phyloP scores from a whole-genome alignment of 805 yeast species.

The Hyphopichia homilentoma region DNA sequence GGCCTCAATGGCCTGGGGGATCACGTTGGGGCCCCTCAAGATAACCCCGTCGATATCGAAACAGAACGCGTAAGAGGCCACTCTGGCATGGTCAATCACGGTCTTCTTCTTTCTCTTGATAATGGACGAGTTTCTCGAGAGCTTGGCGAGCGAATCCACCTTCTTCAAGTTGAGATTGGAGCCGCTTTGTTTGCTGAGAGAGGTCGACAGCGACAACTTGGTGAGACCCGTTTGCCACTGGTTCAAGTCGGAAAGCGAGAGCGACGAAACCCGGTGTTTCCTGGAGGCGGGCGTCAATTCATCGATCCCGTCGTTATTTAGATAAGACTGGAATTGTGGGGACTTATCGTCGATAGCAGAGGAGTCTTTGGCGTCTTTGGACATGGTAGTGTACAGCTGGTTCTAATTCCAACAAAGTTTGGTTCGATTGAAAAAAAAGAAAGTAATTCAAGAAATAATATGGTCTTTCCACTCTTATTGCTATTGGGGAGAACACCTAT shows the following conservation, averaged over 20 bases:
- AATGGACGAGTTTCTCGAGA: slow-evolving; percentile 44
- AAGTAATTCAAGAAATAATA: too few relatives aligned
- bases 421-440: slow-evolving; percentile 1
- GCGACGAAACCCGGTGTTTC: slow-evolving; percentile 59
- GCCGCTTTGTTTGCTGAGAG: slow-evolving; percentile 25
- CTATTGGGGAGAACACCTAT: too few relatives aligned
- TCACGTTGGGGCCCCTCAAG: slow-evolving; percentile 78
- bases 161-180: slow-evolving; percentile 36
- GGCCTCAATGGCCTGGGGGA: slow-evolving; percentile 77
- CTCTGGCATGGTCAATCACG: slow-evolving; percentile 64
- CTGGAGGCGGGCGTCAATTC: slow-evolving; percentile 58
- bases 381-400: not conserved
- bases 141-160: slow-evolving; percentile 42
- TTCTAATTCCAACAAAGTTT: too few relatives aligned
- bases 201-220: slow-evolving; percentile 33
- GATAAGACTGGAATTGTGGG: slow-evolving; percentile 45
- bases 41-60: slow-evolving; percentile 93
- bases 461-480: too few relatives aligned
- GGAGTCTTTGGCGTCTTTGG: slow-evolving; percentile 1
- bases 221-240: slow-evolving; percentile 58
- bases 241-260: slow-evolving; percentile 60
- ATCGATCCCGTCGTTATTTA: slow-evolving; percentile 74
- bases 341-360: slow-evolving; percentile 8
- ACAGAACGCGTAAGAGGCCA: slow-evolving; percentile 84
- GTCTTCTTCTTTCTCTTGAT: slow-evolving; percentile 45